A percentile compares a stretch with the other conserved stretches of the same genome.
These are phyloP conservation scores for Rostrohypoxylon terebratum DNA, from an alignment of 495 filamentous ascomycete genomes.

Conservation along the genomic window DNA sequence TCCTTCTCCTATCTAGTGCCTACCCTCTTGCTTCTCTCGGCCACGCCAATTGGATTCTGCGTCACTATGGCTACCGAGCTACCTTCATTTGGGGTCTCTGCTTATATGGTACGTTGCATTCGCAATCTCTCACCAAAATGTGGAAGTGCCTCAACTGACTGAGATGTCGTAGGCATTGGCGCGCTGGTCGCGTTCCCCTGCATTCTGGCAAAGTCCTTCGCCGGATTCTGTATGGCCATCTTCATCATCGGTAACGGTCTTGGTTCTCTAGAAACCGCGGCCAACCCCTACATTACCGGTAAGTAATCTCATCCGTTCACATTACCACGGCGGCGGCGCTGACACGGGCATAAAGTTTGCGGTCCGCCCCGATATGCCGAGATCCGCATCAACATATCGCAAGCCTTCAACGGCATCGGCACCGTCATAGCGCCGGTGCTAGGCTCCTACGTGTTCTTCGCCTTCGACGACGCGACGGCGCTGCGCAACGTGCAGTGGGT, in stretches of 20 bases:
- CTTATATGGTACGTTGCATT: constrained; percentile 59
- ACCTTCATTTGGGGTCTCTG: constrained; percentile 70
- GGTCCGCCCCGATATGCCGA: constrained; percentile 76
- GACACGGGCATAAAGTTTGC: constrained; percentile 56
- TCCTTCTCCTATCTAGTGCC: constrained; percentile 50
- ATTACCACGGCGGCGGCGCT: constrained; percentile 17
- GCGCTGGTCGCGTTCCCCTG: constrained; percentile 57
- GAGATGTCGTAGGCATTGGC: constrained; percentile 37
- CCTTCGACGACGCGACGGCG: constrained; percentile 61
- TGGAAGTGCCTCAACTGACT: constrained; percentile 1
- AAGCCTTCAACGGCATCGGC: constrained; percentile 76
- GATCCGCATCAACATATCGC: constrained; percentile 75
- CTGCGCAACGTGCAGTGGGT: constrained; percentile 77
- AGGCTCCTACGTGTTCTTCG: constrained; percentile 76
- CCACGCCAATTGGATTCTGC: constrained; percentile 72
- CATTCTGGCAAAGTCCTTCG: constrained; percentile 65
- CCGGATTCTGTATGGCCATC: constrained; percentile 75
- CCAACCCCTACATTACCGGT: constrained; percentile 72
- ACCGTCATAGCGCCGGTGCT: constrained; percentile 72
- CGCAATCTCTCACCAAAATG: constrained; percentile 53
- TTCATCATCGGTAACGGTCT: constrained; percentile 79
- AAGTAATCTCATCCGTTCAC: constrained; percentile 37
- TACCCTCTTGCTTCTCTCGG: constrained; percentile 71
- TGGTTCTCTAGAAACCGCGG: constrained; percentile 77
- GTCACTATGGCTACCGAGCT: constrained; percentile 71